A percentile compares a stretch with the other conserved stretches of the same genome.
Conservation (phyloP, 164 flowering plant species). For the Amborella trichopoda region DNA sequence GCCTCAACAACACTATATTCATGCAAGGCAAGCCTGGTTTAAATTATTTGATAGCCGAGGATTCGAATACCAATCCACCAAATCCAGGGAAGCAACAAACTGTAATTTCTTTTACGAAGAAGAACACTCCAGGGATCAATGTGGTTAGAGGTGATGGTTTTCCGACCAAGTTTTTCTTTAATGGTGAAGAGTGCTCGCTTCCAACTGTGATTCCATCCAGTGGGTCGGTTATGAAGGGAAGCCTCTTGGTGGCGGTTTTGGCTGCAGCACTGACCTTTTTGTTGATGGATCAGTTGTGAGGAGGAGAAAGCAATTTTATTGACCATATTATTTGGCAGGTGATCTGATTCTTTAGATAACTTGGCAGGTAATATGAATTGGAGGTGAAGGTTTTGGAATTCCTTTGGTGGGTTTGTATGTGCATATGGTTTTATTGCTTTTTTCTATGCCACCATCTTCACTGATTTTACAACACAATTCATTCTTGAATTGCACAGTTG, state of each 20-base stretch:
- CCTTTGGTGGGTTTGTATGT: too few relatives aligned
- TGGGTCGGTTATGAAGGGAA: conserved; percentile 6
- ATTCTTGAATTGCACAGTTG: too few relatives aligned
- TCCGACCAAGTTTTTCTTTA: conserved; percentile 53
- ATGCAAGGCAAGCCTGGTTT: conserved; percentile 58
- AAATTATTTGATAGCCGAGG: conserved; percentile 39
- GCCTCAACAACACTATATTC: conserved; percentile 40
- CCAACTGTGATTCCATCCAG: conserved; percentile 30
- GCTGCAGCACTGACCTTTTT: conserved; percentile 12
- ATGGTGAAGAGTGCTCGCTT: conserved; percentile 77
- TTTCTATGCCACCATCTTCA: too few relatives aligned
- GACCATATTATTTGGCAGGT: too few relatives aligned
- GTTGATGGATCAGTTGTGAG: conserved; percentile 8
- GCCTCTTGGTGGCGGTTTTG: conserved; percentile 5
- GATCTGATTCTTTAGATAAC: too few relatives aligned
- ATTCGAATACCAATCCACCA: conserved; percentile 40
- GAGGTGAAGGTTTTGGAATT: too few relatives aligned
- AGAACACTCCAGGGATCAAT: conserved; percentile 23
- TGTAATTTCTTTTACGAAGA: conserved; percentile 60
- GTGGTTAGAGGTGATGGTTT: conserved; percentile 57
- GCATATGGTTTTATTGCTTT: too few relatives aligned
- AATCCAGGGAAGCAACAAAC: conserved; percentile 90
- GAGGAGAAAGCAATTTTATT: too few relatives aligned
- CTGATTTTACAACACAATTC: too few relatives aligned
- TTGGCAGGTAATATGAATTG: too few relatives aligned